These are phyloP conservation scores for Primulina huaijiensis DNA, from an alignment of 257 asterid genomes.

Conservation along the genomic window DNA sequence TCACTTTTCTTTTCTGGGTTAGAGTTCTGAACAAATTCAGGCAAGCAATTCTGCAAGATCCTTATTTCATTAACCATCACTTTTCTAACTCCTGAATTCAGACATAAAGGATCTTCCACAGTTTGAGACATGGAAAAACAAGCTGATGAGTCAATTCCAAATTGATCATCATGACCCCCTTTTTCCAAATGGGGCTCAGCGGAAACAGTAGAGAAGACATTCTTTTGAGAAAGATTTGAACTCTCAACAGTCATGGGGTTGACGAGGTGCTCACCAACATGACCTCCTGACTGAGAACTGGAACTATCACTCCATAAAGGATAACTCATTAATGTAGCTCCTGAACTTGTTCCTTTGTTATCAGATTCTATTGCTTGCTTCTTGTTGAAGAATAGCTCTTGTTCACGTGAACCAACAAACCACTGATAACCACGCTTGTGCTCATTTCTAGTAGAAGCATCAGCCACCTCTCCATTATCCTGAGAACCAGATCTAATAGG, in stretches of 20 bases:
- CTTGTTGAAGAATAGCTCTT: conserved; percentile 30
- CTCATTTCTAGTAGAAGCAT: conserved; percentile 18
- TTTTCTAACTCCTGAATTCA: conserved; percentile 18
- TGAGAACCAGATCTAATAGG: conserved; percentile 19
- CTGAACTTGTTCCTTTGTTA: conserved; percentile 1
- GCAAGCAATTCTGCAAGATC: conserved; percentile 14
- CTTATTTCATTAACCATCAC: conserved; percentile 10
- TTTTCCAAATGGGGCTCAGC: conserved; percentile 15
- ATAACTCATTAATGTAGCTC: conserved; percentile 21
- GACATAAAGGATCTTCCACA: conserved; percentile 23
- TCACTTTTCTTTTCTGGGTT: conserved; percentile 17
- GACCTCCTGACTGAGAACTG: conserved; percentile 20
- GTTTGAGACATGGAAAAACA: conserved; percentile 26
- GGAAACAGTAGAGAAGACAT: conserved; percentile 15
- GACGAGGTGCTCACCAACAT: conserved; percentile 15
- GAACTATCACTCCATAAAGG: conserved; percentile 23
- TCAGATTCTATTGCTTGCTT: conserved; percentile 32
- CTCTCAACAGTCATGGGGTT: conserved; percentile 21
- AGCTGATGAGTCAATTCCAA: conserved; percentile 15
- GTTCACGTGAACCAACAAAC: conserved; percentile 21
- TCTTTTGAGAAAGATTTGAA: conserved; percentile 18
- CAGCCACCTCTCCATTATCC: conserved; percentile 26
- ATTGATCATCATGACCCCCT: conserved; percentile 2
- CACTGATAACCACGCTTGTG: conserved; percentile 33
- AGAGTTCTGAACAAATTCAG: conserved; percentile 21